A percentile compares a stretch with the other conserved stretches of the same genome.
Conservation (phyloP, 352 stramenopile genomes). For the Phytopythium litorale region DNA sequence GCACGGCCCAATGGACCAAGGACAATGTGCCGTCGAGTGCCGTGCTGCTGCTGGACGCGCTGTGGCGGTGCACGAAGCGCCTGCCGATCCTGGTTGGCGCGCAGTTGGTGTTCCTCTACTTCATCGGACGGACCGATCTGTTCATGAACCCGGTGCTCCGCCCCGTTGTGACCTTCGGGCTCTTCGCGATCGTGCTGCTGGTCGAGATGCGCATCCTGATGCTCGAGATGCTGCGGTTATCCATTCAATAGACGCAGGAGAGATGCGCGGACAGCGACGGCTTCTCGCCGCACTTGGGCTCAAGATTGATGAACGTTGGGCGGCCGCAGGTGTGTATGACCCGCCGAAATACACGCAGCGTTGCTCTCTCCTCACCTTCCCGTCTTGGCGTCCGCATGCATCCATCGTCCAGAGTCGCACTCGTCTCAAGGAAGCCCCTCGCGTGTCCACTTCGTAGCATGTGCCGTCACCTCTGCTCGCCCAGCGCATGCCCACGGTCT, state of each 20-base stretch:
- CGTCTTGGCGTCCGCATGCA: neutral
- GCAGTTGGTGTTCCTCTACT: conserved; percentile 56
- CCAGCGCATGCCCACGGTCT: neutral
- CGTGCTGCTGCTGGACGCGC: conserved; percentile 43
- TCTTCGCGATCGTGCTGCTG: conserved; percentile 29
- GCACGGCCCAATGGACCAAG: conserved; percentile 63
- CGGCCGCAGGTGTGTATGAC: neutral
- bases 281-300: neutral
- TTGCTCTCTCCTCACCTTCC: neutral
- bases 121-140: conserved; percentile 57
- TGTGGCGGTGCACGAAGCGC: conserved; percentile 46
- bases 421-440: neutral
- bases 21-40: conserved; percentile 56
- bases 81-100: conserved; percentile 43
- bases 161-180: conserved; percentile 56
- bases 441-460: neutral
- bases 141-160: conserved; percentile 78
- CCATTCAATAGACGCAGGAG: neutral
- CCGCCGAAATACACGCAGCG: neutral
- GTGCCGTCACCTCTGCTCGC: neutral
- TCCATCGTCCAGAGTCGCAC: neutral
- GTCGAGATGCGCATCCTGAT: conserved; percentile 52
- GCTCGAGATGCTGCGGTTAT: conserved; percentile 40
- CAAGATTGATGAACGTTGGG: neutral
- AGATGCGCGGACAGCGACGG: neutral